Evolutionary conservation across 352 stramenopile species (phyloP).

Genomic region (Globisporangium alternatum): DNA sequence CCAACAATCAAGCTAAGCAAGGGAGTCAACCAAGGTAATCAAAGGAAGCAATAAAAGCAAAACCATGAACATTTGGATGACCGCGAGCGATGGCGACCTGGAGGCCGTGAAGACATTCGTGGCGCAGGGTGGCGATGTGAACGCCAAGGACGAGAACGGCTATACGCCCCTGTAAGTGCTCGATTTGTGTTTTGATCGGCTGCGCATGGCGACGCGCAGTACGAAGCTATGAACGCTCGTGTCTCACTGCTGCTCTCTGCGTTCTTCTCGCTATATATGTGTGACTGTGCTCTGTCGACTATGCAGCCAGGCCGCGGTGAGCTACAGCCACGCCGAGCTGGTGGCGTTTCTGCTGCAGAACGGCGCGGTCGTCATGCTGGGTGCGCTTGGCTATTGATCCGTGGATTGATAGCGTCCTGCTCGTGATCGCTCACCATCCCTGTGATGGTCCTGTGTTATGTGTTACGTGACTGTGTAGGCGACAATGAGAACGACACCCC

Average conservation of each 20-base stretch:
- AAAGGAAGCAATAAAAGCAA: conserved; percentile 31
- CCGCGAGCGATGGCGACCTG: conserved; percentile 57
- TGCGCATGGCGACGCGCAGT: no score
- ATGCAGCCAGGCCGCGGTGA: conserved; percentile 58
- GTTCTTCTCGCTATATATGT: background rate
- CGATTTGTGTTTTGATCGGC: background rate
- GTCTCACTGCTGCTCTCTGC: background rate
- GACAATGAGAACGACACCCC: conserved; percentile 68
- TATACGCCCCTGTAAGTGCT: conserved; percentile 61
- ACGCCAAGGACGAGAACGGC: conserved; percentile 62
- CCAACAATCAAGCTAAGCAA: no score
- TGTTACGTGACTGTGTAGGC: conserved; percentile 20
- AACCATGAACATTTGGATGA: conserved; percentile 56
- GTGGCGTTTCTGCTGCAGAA: conserved; percentile 45
- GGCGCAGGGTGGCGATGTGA: conserved; percentile 37
- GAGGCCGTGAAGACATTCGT: conserved; percentile 51
- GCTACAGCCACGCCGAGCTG: conserved; percentile 65
- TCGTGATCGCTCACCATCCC: background rate
- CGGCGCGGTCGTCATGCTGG: conserved; percentile 38
- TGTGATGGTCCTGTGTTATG: background rate
- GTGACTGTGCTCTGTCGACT: background rate
- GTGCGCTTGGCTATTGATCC: conserved; percentile 16
- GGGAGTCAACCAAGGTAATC: background rate
- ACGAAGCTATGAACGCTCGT: no score
- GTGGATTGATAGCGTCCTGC: background rate